Base-by-base conservation (phyloP, 2,329 filamentous ascomycete genomes). In the Trichocomaceae sp. region DNA sequence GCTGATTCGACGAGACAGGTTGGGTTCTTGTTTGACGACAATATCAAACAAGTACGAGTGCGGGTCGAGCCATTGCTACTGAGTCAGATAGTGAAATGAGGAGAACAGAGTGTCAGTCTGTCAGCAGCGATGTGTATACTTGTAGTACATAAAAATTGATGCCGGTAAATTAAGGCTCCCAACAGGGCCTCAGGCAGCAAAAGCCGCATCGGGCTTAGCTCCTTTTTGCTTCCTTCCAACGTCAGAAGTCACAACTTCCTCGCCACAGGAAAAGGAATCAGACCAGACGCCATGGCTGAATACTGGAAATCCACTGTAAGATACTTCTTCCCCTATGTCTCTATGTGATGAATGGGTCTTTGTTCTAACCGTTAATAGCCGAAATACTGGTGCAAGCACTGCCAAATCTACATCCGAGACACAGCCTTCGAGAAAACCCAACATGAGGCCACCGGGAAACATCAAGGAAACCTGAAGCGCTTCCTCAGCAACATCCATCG, bases 381-480 rank as follows among this genome's bases (percentile, higher is more conserved):
- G 5, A 92, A 87, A 69, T 95, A 95, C 76, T 97, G 91, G 90
- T 99, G 93, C 82, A 97, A 97, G 72, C 89, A 96, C 77, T 99
- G 93, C 81, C 83, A 84, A 67, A 83, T 82, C 68, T 97, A 85
- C 72, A 88, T 99, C 49, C 88, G 89, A 73, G 93, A 99, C 77
- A 96, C 91, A 20, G 85, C 89, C 62, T 83, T 96, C 71, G 91
- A 96, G 71, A 87, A 86, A 63, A 80, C 84, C 61, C 92, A 96
- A 72, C 91, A 96, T 74, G 91, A 96, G 72, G 83, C 87, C 23
- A 95, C 89, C 0, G 85, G 77, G 13, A 90, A 86, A 69, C 91
- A 96, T 71, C 90, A 96, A 74, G 82, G 83, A 66, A 86, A 82
- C 60, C 83, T 97, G 58, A 95, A 95, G 74, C 88, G 92, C 52